phyloP scores from a whole-genome alignment of 805 yeast genomes.

The Saccharomycopsis sp. region DNA sequence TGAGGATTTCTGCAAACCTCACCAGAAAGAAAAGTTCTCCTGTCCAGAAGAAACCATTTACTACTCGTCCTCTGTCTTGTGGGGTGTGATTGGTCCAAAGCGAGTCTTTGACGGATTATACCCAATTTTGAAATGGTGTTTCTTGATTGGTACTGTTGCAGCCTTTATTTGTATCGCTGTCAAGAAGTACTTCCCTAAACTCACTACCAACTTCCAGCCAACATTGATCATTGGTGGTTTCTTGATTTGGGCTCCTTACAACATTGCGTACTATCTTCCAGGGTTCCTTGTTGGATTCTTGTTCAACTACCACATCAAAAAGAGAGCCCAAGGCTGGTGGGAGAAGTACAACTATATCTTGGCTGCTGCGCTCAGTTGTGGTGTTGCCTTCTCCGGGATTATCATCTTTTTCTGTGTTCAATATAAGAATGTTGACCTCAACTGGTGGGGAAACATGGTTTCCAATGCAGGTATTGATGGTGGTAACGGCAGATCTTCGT shows the following conservation, averaged over 20 bases:
- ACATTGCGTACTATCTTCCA: constrained; percentile 33
- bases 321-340: constrained; percentile 50
- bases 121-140: constrained; percentile 58
- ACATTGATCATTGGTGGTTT: constrained; percentile 47
- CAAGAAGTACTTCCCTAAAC: constrained; percentile 25
- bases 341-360: constrained; percentile 43
- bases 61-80: constrained; percentile 45
- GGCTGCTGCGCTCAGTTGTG: constrained; percentile 51
- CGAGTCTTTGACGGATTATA: constrained; percentile 51
- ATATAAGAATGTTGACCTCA: constrained; percentile 35
- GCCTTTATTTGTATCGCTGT: constrained; percentile 29
- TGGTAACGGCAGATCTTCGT: constrained; percentile 25
- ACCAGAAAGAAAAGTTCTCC: constrained; percentile 34
- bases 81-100: constrained; percentile 52
- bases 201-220: constrained; percentile 39
- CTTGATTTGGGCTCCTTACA: constrained; percentile 45
- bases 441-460: constrained; percentile 65
- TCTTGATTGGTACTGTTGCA: constrained; percentile 45
- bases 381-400: constrained; percentile 55
- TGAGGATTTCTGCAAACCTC: constrained; percentile 30
- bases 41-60: constrained; percentile 36
- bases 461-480: constrained; percentile 33
- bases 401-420: constrained; percentile 45
- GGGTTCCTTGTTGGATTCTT: constrained; percentile 28
- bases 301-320: constrained; percentile 46